Percentiles rank a stretch among this genome's conserved stretches.
These are phyloP conservation scores for Coniochaeta prunicola DNA, from an alignment of 2,329 filamentous ascomycete genomes.

Conservation along the genomic window DNA sequence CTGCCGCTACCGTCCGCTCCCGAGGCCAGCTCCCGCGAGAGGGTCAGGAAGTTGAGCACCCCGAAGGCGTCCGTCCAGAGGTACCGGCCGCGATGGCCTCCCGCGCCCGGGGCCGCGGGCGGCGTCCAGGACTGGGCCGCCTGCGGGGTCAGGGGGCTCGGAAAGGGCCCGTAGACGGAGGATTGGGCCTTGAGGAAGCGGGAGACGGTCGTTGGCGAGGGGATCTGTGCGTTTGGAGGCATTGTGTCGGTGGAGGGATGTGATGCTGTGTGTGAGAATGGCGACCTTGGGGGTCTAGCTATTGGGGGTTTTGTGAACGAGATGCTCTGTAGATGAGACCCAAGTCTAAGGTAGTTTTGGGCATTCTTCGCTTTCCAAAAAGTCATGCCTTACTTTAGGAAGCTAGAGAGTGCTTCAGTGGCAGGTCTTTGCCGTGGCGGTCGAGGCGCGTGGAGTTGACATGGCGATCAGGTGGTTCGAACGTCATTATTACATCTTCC, in stretches of 20 bases:
- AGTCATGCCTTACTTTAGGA: too few species aligned
- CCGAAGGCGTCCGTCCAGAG: constrained; percentile 57
- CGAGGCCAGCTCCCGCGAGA: constrained; percentile 30
- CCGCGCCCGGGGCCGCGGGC: constrained; percentile 35
- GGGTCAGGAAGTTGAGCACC: constrained; percentile 50
- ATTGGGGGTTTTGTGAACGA: too few species aligned
- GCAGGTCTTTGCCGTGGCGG: too few species aligned
- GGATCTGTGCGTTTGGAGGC: background rate
- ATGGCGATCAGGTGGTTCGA: background rate
- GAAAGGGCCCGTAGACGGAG: constrained; percentile 27
- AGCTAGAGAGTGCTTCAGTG: too few species aligned
- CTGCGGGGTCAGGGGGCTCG: constrained; percentile 12
- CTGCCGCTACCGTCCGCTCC: too few species aligned
- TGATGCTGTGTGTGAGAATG: too few species aligned
- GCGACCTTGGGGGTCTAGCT: too few species aligned
- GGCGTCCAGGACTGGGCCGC: constrained; percentile 33
- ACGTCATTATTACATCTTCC: background rate
- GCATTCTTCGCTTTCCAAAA: too few species aligned
- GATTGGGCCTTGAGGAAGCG: constrained; percentile 29
- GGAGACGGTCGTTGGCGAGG: constrained; percentile 3
- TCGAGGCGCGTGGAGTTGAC: background rate
- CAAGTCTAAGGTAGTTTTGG: too few species aligned
- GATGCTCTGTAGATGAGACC: background rate
- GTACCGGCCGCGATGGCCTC: constrained; percentile 50
- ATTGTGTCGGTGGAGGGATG: background rate